These are phyloP conservation scores for Cercis canadensis DNA, from an alignment of 306 rosid genomes.

Conservation along the genomic window DNA sequence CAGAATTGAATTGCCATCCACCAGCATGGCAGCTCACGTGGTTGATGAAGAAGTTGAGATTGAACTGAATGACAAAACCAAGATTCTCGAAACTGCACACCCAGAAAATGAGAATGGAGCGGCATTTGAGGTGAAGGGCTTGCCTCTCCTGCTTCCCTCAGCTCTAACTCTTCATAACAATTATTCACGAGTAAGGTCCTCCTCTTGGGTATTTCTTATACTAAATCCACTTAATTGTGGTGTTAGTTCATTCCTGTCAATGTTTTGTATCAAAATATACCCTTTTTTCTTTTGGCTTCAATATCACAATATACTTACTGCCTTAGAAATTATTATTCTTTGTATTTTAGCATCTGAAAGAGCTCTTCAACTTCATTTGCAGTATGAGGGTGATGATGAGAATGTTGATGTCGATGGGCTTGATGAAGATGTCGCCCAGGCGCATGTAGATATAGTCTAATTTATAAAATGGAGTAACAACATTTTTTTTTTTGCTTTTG, in stretches of 20 bases:
- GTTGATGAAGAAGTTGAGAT: constrained; percentile 78
- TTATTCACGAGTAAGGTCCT: constrained; percentile 64
- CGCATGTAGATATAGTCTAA: constrained; percentile 39
- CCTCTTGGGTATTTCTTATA: neutral
- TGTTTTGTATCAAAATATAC: neutral
- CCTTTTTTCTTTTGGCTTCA: neutral
- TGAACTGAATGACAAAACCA: constrained; percentile 56
- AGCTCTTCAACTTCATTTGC: constrained; percentile 46
- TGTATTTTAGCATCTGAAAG: constrained; percentile 29
- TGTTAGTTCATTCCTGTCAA: neutral
- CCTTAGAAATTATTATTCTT: constrained; percentile 24
- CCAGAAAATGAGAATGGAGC: constrained; percentile 49
- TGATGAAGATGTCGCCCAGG: constrained; percentile 49
- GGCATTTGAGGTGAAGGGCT: constrained; percentile 39
- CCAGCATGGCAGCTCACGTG: constrained; percentile 88
- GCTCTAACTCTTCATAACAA: constrained; percentile 50
- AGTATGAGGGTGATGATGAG: constrained; percentile 74
- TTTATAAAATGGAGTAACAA: neutral
- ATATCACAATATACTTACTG: neutral
- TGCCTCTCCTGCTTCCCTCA: constrained; percentile 63
- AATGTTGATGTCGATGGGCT: constrained; percentile 62
- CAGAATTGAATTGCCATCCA: constrained; percentile 58
- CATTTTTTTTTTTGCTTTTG: constrained; percentile 32
- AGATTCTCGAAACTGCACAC: constrained; percentile 43
- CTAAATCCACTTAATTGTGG: neutral